Evolutionary conservation across 2,329 filamentous ascomycete species (phyloP), one percentile per base, ranked within the genome.

Genomic region (Fusarium buharicum): DNA sequence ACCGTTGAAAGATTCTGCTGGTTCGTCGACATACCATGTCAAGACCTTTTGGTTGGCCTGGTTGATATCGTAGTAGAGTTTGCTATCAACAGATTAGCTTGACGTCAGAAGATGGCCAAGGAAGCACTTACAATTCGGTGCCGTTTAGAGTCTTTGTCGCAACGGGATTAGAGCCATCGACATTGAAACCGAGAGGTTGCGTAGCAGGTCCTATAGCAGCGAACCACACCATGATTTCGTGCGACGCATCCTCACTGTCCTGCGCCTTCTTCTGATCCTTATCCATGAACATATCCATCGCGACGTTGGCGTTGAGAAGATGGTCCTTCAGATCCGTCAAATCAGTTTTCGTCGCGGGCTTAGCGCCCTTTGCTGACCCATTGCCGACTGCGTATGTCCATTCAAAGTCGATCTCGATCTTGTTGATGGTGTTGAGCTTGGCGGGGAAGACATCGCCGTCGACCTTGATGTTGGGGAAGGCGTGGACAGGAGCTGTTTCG

Each of bases 221-320:
- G 58, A 86, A 79, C 82, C 82, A 85, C 31, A 86, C 77, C 82
- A 86, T 86, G 73, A 86, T 76, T 74, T 86, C 84, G 73, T 79
- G 82, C 10, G 67, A 64, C 3, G 84, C 79, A 5, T 75, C 74
- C 1, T 70, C 69, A 37, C 76, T 80, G 70, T 80, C 70, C 38
- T 70, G 55, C 0, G 84, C 74, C 1, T 70, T 77, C 1, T 60
- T 66, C 50, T 77, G 69, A 68, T 83, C 76, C 22, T 65, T 69
- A 61, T 85, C 83, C 50, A 86, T 72, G 72, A 86, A 86, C 78
- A 86, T 83, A 74, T 86, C 84, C 58, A 86, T 75, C 31, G 83
- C 83, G 30, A 86, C 82, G 75, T 86, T 86, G 70, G 82, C 74
- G 64, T 84, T 82, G 55, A 84, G 71, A 0, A 68, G 59, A n/a